Conservation (phyloP, 2,329 filamentous ascomycete species). For the Aplosporella prunicola region DNA sequence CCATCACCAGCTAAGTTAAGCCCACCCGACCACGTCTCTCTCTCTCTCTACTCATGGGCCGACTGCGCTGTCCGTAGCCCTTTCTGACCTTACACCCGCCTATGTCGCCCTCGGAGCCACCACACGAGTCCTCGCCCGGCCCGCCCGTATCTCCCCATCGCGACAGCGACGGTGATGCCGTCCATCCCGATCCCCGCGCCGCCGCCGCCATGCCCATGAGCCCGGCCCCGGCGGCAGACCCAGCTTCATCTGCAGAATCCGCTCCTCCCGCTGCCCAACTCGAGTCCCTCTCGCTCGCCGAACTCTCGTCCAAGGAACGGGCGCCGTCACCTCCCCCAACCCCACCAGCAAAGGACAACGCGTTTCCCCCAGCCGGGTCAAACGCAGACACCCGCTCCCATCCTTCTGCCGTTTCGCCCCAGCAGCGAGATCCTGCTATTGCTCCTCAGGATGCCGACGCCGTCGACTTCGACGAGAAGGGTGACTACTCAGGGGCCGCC, state of each 20-base stretch:
- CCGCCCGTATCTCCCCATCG: too few relatives aligned
- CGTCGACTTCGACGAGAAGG: slow-evolving; percentile 18
- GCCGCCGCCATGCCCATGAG: slow-evolving; percentile 3
- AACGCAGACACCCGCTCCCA: neutral
- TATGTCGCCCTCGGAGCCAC: too few relatives aligned
- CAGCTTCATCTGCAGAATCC: slow-evolving; percentile 3
- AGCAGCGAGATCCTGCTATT: neutral
- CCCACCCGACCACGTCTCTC: too few relatives aligned
- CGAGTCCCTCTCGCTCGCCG: neutral
- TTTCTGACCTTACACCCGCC: too few relatives aligned
- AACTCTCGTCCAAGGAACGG: neutral
- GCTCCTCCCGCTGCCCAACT: neutral
- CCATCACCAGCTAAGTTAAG: too few relatives aligned
- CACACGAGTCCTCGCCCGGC: too few relatives aligned
- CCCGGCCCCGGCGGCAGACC: neutral
- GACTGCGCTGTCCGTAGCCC: too few relatives aligned
- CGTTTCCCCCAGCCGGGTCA: neutral
- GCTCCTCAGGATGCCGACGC: slow-evolving; percentile 5
- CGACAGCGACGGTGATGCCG: neutral
- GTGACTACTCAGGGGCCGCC: slow-evolving; percentile 21
- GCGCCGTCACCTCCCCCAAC: slow-evolving; percentile 5
- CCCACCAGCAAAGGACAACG: slow-evolving; percentile 7
- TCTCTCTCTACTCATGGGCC: too few relatives aligned
- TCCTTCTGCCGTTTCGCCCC: neutral
- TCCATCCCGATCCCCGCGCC: neutral